Conservation (phyloP, 495 filamentous ascomycete genomes). For the Pseudevernia furfuracea region DNA sequence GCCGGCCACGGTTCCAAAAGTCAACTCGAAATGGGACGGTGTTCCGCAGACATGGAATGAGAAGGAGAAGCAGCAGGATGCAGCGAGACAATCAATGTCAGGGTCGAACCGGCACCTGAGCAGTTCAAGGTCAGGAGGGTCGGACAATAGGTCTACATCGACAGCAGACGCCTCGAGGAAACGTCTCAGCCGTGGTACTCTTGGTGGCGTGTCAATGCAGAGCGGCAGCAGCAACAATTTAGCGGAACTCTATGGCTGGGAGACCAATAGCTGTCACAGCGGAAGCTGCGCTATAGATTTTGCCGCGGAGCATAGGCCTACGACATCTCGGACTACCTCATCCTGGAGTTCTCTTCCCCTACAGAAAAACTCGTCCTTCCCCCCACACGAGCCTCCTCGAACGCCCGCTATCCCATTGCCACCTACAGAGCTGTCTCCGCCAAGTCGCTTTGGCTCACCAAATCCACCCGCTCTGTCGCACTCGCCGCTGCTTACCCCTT, state of each 20-base stretch:
- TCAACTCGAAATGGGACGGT: slow-evolving; percentile 45
- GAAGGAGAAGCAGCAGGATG: slow-evolving; percentile 29
- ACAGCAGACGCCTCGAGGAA: slow-evolving; percentile 11
- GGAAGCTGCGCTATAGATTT: slow-evolving; percentile 2
- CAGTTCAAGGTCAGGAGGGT: slow-evolving; percentile 11
- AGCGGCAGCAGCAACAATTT: slow-evolving; percentile 18
- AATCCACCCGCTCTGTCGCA: slow-evolving; percentile 10
- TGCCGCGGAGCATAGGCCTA: slow-evolving; percentile 12
- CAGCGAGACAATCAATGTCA: slow-evolving; percentile 25
- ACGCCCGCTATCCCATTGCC: slow-evolving; percentile 5
- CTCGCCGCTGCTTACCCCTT: slow-evolving; percentile 19
- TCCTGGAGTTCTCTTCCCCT: slow-evolving; percentile 4
- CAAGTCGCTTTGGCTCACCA: slow-evolving; percentile 2
- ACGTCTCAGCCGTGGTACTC: slow-evolving; percentile 15
- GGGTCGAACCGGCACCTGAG: slow-evolving; percentile 8
- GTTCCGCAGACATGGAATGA: slow-evolving; percentile 32
- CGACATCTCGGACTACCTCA: slow-evolving; percentile 1
- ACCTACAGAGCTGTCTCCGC: background rate
- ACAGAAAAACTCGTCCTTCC: background rate
- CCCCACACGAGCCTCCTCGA: background rate
- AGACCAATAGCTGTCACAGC: background rate
- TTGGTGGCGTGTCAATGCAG: slow-evolving; percentile 14
- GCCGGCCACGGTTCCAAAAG: slow-evolving; percentile 38
- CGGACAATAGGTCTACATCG: slow-evolving; percentile 5
- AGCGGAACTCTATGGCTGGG: slow-evolving; percentile 24